A percentile compares a stretch with the other conserved stretches of the same genome.
These are phyloP conservation scores for Myxozyma monticola DNA, from an alignment of 805 yeast species.

Conservation along the genomic window DNA sequence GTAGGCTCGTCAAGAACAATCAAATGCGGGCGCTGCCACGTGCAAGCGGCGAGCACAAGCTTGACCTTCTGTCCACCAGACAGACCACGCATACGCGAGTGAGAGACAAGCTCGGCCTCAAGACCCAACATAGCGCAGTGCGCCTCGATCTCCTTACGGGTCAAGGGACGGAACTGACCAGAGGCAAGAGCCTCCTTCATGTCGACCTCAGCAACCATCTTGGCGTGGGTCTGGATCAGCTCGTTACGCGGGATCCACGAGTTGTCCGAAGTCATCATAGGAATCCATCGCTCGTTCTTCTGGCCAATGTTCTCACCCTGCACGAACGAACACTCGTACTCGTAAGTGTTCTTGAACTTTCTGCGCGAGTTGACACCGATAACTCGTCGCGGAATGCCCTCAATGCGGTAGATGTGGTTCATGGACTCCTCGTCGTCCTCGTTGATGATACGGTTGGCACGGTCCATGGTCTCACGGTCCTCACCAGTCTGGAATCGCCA, in stretches of 20 bases:
- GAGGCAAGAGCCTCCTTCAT: conserved; percentile 99
- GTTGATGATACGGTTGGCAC: conserved; percentile 98
- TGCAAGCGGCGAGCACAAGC: conserved; percentile 99
- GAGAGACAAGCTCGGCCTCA: conserved; percentile 98
- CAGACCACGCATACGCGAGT: conserved; percentile 99
- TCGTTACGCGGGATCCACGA: conserved; percentile 99
- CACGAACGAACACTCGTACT: conserved; percentile 96
- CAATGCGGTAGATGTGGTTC: conserved; percentile 99
- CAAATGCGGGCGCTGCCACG: conserved; percentile 99
- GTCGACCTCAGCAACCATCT: conserved; percentile 99
- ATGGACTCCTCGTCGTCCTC: conserved; percentile 96
- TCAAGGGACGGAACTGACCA: conserved; percentile 99
- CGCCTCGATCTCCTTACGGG: conserved; percentile 99
- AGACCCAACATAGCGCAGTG: conserved; percentile 99
- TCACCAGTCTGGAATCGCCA: conserved; percentile 99
- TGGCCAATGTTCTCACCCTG: conserved; percentile 98
- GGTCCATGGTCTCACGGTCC: conserved; percentile 99
- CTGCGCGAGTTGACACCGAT: conserved; percentile 92
- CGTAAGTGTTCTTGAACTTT: conserved; percentile 99
- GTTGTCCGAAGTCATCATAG: conserved; percentile 99
- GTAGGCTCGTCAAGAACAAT: conserved; percentile 99
- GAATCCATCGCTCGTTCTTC: conserved; percentile 99
- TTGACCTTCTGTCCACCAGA: conserved; percentile 99
- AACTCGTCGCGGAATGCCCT: conserved; percentile 98
- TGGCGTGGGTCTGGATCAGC: conserved; percentile 93